Conservation (phyloP, 495 filamentous ascomycete species). For the Rostrohypoxylon terebratum region DNA sequence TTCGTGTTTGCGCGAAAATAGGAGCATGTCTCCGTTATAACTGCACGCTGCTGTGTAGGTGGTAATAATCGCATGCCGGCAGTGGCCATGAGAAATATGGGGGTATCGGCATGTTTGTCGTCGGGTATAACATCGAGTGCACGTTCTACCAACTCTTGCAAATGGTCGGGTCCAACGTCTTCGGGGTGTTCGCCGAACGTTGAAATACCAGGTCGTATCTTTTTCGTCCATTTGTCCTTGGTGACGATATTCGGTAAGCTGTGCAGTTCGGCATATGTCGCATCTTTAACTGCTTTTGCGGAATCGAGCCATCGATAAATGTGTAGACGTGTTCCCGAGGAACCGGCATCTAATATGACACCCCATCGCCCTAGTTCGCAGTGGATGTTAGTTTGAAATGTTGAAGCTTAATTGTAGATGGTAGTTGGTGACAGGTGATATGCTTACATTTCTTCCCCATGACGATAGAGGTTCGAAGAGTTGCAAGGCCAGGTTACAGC, state of each 20-base stretch:
- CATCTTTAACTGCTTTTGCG: conserved; percentile 71
- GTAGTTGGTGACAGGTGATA: background rate
- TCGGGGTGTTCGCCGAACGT: conserved; percentile 83
- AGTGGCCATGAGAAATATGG: conserved; percentile 94
- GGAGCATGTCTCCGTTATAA: conserved; percentile 83
- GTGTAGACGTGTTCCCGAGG: conserved; percentile 88
- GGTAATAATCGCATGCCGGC: conserved; percentile 96
- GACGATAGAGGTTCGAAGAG: conserved; percentile 27
- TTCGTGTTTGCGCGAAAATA: conserved; percentile 82
- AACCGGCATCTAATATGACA: conserved; percentile 72
- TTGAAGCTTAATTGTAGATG: background rate
- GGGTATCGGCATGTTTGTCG: conserved; percentile 82
- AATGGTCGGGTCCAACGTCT: conserved; percentile 82
- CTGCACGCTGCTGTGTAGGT: conserved; percentile 71
- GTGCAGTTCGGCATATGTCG: conserved; percentile 69
- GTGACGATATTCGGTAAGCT: conserved; percentile 83
- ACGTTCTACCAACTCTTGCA: conserved; percentile 82
- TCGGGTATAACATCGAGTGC: conserved; percentile 84
- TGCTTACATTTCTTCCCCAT: conserved; percentile 53
- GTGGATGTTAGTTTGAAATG: conserved; percentile 27
- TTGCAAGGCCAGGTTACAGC: conserved; percentile 6
- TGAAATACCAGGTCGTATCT: conserved; percentile 92
- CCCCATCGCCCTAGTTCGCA: conserved; percentile 64
- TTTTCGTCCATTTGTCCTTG: conserved; percentile 89
- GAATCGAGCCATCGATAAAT: conserved; percentile 92